Percentiles rank a stretch among this genome's conserved stretches.
Evolutionary conservation across 768 basidiomycete species (phyloP).

Genomic region (Lentinula detonsa): DNA sequence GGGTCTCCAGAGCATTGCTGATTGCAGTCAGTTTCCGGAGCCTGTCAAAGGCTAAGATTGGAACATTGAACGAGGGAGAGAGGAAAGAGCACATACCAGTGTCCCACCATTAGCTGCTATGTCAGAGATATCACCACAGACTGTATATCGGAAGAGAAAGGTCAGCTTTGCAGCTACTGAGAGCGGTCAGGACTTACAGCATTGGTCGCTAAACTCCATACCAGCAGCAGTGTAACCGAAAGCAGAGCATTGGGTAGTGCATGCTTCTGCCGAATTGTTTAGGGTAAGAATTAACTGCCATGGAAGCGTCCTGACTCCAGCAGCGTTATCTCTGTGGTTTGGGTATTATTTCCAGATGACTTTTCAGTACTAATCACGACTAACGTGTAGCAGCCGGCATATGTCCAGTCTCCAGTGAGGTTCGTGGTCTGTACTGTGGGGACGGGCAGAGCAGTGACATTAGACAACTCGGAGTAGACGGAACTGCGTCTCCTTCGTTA

Average conservation of each 20-base stretch:
- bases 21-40: conserved; percentile 36
- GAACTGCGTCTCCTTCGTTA: conserved; percentile 23
- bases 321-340: conserved; percentile 15
- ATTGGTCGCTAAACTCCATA: conserved; percentile 54
- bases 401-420: conserved; percentile 60
- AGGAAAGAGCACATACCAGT: neutral
- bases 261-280: conserved; percentile 61
- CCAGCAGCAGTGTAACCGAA: conserved; percentile 73
- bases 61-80: neutral
- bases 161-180: neutral
- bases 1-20: conserved; percentile 67
- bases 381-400: conserved; percentile 63
- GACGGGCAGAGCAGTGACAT: conserved; percentile 50
- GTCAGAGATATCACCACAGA: conserved; percentile 69
- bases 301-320: conserved; percentile 43
- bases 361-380: conserved; percentile 12
- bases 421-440: conserved; percentile 48
- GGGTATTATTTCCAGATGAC: neutral
- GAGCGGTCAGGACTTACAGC: conserved; percentile 44
- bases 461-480: conserved; percentile 51
- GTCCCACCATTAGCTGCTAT: conserved; percentile 21
- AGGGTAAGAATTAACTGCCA: conserved; percentile 51
- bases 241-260: conserved; percentile 60
- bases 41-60: conserved; percentile 6
- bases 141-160: conserved; percentile 24